phyloP scores from a whole-genome alignment of 2,329 filamentous ascomycete species.

The Aspergillus jensenii region DNA sequence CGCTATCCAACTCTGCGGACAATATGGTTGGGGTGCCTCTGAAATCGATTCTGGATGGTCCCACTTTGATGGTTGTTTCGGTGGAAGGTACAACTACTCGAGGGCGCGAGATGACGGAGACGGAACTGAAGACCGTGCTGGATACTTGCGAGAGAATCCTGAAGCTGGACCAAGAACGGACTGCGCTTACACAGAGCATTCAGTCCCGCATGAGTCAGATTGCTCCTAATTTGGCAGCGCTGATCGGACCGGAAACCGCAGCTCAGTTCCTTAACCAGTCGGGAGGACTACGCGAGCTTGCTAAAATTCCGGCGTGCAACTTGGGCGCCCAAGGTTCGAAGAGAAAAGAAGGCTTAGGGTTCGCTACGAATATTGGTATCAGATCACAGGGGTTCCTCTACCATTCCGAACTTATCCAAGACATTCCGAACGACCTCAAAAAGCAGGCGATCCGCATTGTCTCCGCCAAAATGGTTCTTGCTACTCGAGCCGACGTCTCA shows the following conservation, averaged over 20 bases:
- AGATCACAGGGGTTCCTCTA: slow-evolving; percentile 92
- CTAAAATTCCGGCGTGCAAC: slow-evolving; percentile 92
- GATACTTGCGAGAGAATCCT: slow-evolving; percentile 85
- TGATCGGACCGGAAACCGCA: slow-evolving; percentile 89
- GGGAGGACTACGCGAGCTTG: slow-evolving; percentile 82
- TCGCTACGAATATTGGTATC: slow-evolving; percentile 89
- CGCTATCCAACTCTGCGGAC: slow-evolving; percentile 71
- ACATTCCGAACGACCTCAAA: slow-evolving; percentile 82
- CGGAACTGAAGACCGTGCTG: slow-evolving; percentile 71
- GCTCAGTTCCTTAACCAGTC: slow-evolving; percentile 95
- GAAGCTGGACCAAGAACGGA: slow-evolving; percentile 83
- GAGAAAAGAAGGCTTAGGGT: slow-evolving; percentile 74
- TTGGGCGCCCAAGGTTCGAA: slow-evolving; percentile 88
- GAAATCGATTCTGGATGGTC: slow-evolving; percentile 79
- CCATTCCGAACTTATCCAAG: slow-evolving; percentile 83
- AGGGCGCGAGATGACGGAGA: slow-evolving; percentile 72
- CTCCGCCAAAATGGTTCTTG: slow-evolving; percentile 88
- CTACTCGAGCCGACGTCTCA: slow-evolving; percentile 83
- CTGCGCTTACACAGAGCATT: slow-evolving; percentile 85
- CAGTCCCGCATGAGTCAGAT: slow-evolving; percentile 97
- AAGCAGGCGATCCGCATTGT: slow-evolving; percentile 95
- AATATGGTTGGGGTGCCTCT: slow-evolving; percentile 76
- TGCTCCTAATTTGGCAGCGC: slow-evolving; percentile 85
- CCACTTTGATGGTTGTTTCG: slow-evolving; percentile 91
- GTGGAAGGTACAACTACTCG: slow-evolving; percentile 90